Conservation (phyloP, 805 yeast genomes). For the Yamadazyma ubonensis region DNA sequence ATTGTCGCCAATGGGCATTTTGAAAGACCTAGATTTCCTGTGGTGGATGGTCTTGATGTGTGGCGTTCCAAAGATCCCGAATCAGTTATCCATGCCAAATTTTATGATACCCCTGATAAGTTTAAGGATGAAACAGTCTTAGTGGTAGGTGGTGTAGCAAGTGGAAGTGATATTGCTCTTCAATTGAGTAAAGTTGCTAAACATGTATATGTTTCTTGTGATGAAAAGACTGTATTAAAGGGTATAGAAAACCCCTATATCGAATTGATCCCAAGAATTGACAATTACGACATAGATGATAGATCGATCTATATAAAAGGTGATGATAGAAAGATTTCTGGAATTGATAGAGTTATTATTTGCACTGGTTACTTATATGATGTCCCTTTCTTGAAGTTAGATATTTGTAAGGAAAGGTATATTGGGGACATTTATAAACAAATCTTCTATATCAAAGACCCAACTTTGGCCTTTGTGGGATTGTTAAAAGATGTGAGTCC, state of each 20-base stretch:
- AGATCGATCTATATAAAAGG: slow-evolving; percentile 12
- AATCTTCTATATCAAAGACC: slow-evolving; percentile 46
- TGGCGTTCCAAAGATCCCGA: slow-evolving; percentile 28
- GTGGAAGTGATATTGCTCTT: slow-evolving; percentile 71
- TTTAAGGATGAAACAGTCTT: slow-evolving; percentile 46
- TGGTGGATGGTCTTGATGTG: slow-evolving; percentile 28
- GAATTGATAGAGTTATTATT: slow-evolving; percentile 30
- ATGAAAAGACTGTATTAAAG: slow-evolving; percentile 11
- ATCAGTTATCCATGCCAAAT: slow-evolving; percentile 34
- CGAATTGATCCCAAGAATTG: slow-evolving; percentile 11
- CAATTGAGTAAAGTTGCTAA: slow-evolving; percentile 49
- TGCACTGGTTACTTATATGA: slow-evolving; percentile 42
- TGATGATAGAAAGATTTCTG: slow-evolving; percentile 4
- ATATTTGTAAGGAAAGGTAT: slow-evolving; percentile 15
- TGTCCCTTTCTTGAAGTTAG: slow-evolving; percentile 33
- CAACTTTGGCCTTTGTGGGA: slow-evolving; percentile 42
- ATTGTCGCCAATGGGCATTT: slow-evolving; percentile 41
- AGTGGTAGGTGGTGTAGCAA: slow-evolving; percentile 74
- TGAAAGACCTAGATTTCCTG: slow-evolving; percentile 36
- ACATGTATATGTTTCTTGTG: slow-evolving; percentile 21
- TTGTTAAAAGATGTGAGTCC: slow-evolving; percentile 49
- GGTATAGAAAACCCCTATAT: slow-evolving; percentile 11
- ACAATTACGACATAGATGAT: slow-evolving; percentile 31
- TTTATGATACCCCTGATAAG: slow-evolving; percentile 23
- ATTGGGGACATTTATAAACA: slow-evolving; percentile 40